Percentiles rank a stretch among this genome's conserved stretches.
These are phyloP conservation scores for Biscutella laevigata DNA, from an alignment of 441 rosid species.

Conservation along the genomic window DNA sequence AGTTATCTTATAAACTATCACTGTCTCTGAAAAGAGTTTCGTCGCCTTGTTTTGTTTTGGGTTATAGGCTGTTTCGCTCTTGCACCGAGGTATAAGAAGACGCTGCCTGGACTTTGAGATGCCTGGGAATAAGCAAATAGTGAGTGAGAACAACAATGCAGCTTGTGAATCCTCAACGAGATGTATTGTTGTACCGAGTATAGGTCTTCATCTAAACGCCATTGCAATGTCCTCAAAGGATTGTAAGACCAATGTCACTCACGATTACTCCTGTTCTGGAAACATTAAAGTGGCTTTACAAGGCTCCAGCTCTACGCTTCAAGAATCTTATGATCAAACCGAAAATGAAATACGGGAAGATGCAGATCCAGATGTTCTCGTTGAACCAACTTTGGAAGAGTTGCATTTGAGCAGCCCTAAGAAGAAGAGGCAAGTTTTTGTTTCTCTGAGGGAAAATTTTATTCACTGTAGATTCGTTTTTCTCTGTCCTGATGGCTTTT, in stretches of 20 bases:
- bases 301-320: conserved; percentile 21
- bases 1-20: neutral
- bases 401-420: conserved; percentile 60
- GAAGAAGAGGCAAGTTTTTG: conserved; percentile 56
- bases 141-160: conserved; percentile 26
- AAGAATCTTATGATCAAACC: conserved; percentile 24
- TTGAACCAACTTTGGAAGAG: conserved; percentile 45
- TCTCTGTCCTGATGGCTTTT: neutral
- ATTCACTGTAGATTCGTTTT: neutral
- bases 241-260: conserved; percentile 27
- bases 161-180: conserved; percentile 37
- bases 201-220: conserved; percentile 92
- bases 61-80: conserved; percentile 48
- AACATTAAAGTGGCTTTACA: conserved; percentile 31
- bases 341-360: conserved; percentile 46
- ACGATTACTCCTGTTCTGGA: conserved; percentile 39
- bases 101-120: conserved; percentile 90
- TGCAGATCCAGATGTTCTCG: conserved; percentile 28
- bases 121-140: conserved; percentile 38
- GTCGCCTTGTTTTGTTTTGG: conserved; percentile 7
- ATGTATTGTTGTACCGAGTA: conserved; percentile 65
- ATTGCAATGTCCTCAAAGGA: conserved; percentile 50
- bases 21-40: neutral
- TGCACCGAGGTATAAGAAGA: conserved; percentile 77
- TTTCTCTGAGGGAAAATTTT: neutral